Evolutionary conservation across 306 rosid genomes (phyloP).

Genomic region (Spatholobus suberectus): DNA sequence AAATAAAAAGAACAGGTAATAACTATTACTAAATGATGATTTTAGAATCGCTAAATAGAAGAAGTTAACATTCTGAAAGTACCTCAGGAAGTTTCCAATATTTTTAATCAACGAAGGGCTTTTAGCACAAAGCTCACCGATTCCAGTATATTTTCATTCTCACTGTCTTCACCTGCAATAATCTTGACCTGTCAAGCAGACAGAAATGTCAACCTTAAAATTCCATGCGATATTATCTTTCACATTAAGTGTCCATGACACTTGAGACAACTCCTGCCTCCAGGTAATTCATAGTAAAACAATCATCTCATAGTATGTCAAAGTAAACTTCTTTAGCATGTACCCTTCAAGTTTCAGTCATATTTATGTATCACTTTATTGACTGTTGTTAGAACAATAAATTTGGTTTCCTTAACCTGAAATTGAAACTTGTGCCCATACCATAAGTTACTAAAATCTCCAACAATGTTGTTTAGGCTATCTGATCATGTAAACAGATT

Average conservation of each 20-base stretch:
- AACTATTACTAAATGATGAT: constrained; percentile 1
- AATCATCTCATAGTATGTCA: background rate
- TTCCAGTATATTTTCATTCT: constrained; percentile 32
- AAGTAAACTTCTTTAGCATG: constrained; percentile 12
- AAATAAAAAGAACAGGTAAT: constrained; percentile 14
- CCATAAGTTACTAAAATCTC: constrained; percentile 22
- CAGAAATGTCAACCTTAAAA: constrained; percentile 30
- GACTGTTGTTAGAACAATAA: constrained; percentile 13
- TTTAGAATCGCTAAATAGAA: constrained; percentile 28
- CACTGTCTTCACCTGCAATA: constrained; percentile 56
- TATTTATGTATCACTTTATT: background rate
- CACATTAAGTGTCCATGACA: constrained; percentile 1
- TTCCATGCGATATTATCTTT: constrained; percentile 19
- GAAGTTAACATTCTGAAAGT: constrained; percentile 37
- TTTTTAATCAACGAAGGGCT: constrained; percentile 83
- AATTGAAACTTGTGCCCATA: constrained; percentile 15
- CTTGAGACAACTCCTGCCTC: background rate
- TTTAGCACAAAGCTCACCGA: constrained; percentile 86
- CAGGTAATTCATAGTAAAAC: constrained; percentile 7
- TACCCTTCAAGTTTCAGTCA: constrained; percentile 27
- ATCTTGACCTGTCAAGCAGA: constrained; percentile 64
- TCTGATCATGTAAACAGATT: constrained; percentile 16
- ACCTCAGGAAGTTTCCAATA: constrained; percentile 95
- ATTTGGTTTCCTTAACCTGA: constrained; percentile 21
- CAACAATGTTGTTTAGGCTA: constrained; percentile 6